Evolutionary conservation across 495 filamentous ascomycete species (phyloP), one percentile per base, ranked within the genome.

Genomic region (Podospora australis): DNA sequence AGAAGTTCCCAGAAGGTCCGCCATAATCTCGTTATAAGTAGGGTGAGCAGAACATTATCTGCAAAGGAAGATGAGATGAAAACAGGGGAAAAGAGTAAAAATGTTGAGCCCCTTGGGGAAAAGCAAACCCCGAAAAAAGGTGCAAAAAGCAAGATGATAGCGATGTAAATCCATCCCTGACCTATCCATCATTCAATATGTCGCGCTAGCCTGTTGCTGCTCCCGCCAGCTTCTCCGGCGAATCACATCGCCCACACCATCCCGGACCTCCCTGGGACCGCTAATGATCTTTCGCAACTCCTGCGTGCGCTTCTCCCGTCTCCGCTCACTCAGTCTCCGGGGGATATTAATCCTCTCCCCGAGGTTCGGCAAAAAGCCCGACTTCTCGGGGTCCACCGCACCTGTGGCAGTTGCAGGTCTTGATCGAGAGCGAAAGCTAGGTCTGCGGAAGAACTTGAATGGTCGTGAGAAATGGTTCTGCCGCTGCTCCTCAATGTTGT

Each of bases 261-360:
- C 71, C 40, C 70, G 58, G 19, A 78, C 71, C 26, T 71, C 72
- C 24, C 64, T 60, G 4, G 76, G 76, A 0, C 61, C 63, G 39
- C 70, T 73, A 26, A 94, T 95, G 54, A 75, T 85, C 47, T 77
- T 72, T 57, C 85, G 78, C 44, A 94, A 70, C 53, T 69, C 74
- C 45, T 83, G 73, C 39, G 81, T 76, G 46, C 81, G 69, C 53
- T 78, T 82, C 65, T 87, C 86, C 21, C 80, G 74, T 35, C 78
- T 73, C 54, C 70, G 65, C 60, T 84, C 79, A 52, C 79, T 82
- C 44, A 78, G 56, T 48, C 79, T 74, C 29, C 78, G 71, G 28
- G 84, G 59, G 25, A 75, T 45, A 26, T 70, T 72, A 35, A 73
- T 70, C 45, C 49, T 66, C 35, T 57, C 53, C 54, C 68, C 65